Base-by-base conservation (phyloP, 2,329 filamentous ascomycete genomes). In the Trichoderma aggressivum region DNA sequence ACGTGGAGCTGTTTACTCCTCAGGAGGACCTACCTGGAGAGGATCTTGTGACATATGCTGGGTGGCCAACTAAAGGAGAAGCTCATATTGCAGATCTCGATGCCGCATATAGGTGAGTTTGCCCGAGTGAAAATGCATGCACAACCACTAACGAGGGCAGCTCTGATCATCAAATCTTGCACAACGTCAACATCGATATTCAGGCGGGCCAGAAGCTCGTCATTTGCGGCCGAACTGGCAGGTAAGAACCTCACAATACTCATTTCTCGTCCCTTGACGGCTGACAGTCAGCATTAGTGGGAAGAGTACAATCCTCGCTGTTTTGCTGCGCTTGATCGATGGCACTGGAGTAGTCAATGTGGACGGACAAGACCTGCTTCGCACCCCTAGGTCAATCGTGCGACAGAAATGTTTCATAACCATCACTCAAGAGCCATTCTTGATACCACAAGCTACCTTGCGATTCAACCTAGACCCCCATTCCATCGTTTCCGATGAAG, bases 361-460 rank as follows among this genome's bases (percentile, higher is more conserved):
- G 0, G 78, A 82, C 30, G 77, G 76, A n/a, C 26, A 78, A 5
- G 75, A 79, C 21, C 74, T 80, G 7, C 70, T 68, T 3, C 67
- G 30, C 0, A 71, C 80, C 0, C 69, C 74, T 0, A 74, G 74
- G n/a, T 71, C 74, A 11, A 5, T 75, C 5, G 39, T 81, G 7
- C 76, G 80, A 2, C 73, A 75, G 3, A 78, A 75, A 28, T 72
- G 71, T 21, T 80, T 82, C 59, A 75, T 81, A 16, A 75, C 77
- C 0, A 75, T 81, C 0, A 70, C 80, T 0, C 80, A 81, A 63
- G 80, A 81, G 21, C 74, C 76, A 3, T 64, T 75, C 14, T 34
- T 74, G 10, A 32, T 77, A 3, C 68, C 71, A 0, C 61, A 75
- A 18, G 78, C 76, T 0, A 67, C 72, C 1, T 53, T 77, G 0